A percentile compares a stretch with the other conserved stretches of the same genome.
Evolutionary conservation across 495 filamentous ascomycete species (phyloP).

Genomic region (Platismatia glauca): DNA sequence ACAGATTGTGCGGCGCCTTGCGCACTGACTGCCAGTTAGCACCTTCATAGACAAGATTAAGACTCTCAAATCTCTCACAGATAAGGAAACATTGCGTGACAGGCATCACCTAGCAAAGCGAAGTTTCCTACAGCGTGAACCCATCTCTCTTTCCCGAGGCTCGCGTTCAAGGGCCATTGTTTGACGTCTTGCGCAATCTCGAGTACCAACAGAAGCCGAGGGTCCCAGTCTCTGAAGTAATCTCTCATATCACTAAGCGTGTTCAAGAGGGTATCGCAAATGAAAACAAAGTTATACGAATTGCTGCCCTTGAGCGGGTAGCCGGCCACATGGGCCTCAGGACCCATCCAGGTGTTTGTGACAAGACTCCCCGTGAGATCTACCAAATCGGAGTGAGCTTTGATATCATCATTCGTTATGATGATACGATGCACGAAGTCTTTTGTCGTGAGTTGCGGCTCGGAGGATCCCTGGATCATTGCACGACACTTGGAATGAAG

Average conservation of each 20-base stretch:
- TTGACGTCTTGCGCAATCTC: slow-evolving; percentile 39
- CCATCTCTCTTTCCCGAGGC: slow-evolving; percentile 35
- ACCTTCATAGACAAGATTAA: too few relatives aligned
- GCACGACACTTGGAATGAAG: slow-evolving; percentile 24
- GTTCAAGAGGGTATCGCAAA: slow-evolving; percentile 52
- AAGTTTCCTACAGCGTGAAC: slow-evolving; percentile 40
- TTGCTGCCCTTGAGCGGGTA: slow-evolving; percentile 42
- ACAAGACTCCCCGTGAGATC: slow-evolving; percentile 21
- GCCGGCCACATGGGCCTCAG: slow-evolving; percentile 43
- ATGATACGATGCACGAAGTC: not conserved
- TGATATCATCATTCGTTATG: slow-evolving; percentile 36
- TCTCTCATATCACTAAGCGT: slow-evolving; percentile 53
- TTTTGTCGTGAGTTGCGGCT: not conserved
- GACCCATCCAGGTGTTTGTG: slow-evolving; percentile 33
- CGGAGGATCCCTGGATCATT: not conserved
- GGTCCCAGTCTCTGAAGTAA: slow-evolving; percentile 47
- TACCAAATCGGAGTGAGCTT: slow-evolving; percentile 34
- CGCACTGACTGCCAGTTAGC: too few relatives aligned
- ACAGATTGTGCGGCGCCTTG: too few relatives aligned
- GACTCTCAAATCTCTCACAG: too few relatives aligned
- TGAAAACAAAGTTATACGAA: slow-evolving; percentile 50
- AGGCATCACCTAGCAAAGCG: slow-evolving; percentile 56
- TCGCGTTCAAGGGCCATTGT: slow-evolving; percentile 37
- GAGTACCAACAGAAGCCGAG: slow-evolving; percentile 39
- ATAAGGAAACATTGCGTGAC: slow-evolving; percentile 56